Conservation (phyloP, 2,329 filamentous ascomycete species). For the Colletotrichum incanum region DNA sequence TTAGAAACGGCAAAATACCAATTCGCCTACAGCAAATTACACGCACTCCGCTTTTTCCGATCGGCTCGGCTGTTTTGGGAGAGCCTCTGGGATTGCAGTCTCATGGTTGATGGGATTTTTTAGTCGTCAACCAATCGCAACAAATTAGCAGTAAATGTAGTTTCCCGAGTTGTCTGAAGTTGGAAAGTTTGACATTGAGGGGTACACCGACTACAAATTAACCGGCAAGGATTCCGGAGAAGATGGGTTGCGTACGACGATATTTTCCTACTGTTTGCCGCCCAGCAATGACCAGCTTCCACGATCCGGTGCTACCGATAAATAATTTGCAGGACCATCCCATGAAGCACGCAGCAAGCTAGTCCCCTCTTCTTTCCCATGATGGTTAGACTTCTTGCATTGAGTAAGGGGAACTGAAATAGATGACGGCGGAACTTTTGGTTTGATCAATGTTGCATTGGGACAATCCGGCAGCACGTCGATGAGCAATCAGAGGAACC, state of each 20-base stretch:
- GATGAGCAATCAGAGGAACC: no score
- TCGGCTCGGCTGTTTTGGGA: background rate
- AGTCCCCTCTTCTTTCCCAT: background rate
- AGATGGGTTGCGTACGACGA: background rate
- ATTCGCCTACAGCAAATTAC: no score
- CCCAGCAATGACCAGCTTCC: background rate
- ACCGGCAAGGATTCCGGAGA: background rate
- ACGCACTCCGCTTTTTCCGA: background rate
- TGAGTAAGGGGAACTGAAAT: background rate
- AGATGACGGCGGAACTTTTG: background rate
- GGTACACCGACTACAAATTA: background rate
- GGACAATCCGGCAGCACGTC: background rate
- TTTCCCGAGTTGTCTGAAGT: background rate
- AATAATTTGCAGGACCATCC: background rate
- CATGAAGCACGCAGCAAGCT: background rate
- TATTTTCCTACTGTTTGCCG: background rate
- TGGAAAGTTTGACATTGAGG: background rate
- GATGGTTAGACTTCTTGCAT: background rate
- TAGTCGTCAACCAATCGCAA: background rate
- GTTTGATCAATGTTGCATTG: background rate
- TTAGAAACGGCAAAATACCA: no score
- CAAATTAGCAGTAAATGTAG: background rate
- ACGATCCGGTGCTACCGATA: background rate
- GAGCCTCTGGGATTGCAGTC: no score
- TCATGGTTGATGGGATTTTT: no score